phyloP scores from a whole-genome alignment of 2,329 filamentous ascomycete species.

The Cercospora zeina region DNA sequence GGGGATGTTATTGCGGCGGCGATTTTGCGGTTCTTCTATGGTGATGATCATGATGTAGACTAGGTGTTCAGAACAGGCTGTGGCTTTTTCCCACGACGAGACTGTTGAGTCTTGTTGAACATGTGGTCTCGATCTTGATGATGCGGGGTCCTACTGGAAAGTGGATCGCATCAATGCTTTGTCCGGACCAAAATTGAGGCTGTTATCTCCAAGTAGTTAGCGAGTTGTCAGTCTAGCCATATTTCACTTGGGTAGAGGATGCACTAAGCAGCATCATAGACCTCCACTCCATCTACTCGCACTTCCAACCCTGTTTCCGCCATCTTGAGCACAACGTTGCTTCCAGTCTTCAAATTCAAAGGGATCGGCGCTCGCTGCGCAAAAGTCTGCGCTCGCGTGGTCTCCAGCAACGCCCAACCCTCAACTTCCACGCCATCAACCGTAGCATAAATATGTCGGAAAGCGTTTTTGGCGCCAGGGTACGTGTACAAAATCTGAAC shows the following conservation, averaged over 20 bases:
- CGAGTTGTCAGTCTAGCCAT: neutral
- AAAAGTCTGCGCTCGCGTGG: conserved; percentile 28
- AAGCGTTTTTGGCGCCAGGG: conserved; percentile 32
- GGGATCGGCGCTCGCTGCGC: conserved; percentile 31
- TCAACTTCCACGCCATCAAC: conserved; percentile 25
- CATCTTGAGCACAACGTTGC: conserved; percentile 29
- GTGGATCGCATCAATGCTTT: neutral
- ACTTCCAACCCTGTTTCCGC: conserved; percentile 28
- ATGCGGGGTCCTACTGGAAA: no score
- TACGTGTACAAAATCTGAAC: conserved; percentile 33
- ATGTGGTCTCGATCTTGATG: no score
- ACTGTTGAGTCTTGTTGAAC: no score
- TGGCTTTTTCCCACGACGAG: no score
- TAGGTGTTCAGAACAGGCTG: neutral
- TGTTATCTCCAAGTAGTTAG: neutral
- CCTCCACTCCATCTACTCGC: conserved; percentile 30
- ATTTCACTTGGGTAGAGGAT: no score
- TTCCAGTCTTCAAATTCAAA: conserved; percentile 25
- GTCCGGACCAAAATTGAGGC: neutral
- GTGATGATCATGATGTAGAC: conserved; percentile 50
- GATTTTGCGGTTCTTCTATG: conserved; percentile 51
- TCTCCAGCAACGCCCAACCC: conserved; percentile 31
- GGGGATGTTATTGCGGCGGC: conserved; percentile 44
- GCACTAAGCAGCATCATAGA: conserved; percentile 25
- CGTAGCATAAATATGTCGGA: conserved; percentile 28